These are phyloP conservation scores for Wickerhamomyces chambardii DNA, from an alignment of 805 yeast species.

Conservation along the genomic window DNA sequence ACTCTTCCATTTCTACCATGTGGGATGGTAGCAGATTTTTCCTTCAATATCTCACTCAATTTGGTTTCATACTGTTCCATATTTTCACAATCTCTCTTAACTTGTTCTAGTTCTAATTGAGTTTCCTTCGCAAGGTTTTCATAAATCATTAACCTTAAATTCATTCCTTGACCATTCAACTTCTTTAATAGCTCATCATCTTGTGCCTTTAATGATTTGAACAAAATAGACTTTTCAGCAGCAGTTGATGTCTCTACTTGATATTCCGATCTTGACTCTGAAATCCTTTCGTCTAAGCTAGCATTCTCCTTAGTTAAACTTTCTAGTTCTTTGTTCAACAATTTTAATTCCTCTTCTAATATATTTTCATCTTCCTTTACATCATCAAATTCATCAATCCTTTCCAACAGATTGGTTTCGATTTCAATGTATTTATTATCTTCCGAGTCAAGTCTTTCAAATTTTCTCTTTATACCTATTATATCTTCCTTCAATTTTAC, in stretches of 20 bases:
- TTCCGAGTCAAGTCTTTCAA: conserved; percentile 13
- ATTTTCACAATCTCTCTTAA: conserved; percentile 8
- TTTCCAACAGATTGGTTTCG: conserved; percentile 2
- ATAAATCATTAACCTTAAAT: conserved; percentile 13
- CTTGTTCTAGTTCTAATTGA: conserved; percentile 1
- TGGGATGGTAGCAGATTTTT: conserved; percentile 10
- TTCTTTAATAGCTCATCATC: conserved; percentile 19
- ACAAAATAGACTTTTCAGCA: conserved; percentile 27
- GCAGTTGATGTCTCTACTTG: conserved; percentile 38
- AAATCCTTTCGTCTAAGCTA: conserved; percentile 15
- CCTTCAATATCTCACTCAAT: conserved; percentile 11
- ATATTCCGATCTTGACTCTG: conserved; percentile 28
- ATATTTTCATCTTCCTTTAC: conserved; percentile 14
- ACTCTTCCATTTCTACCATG: conserved; percentile 19
- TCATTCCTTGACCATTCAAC: conserved; percentile 24
- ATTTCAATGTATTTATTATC: conserved; percentile 7
- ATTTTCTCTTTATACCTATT: conserved; percentile 8
- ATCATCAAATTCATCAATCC: conserved; percentile 1
- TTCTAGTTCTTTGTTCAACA: conserved; percentile 20
- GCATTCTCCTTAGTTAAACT: conserved; percentile 40
- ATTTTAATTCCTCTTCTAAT: conserved; percentile 17
- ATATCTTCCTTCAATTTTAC: conserved; percentile 10
- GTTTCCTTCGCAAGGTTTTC: conserved; percentile 4
- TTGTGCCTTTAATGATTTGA: conserved; percentile 15
- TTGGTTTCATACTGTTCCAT: conserved; percentile 8